Conservation (phyloP, 345 rosid species). For the Durio zibethinus region DNA sequence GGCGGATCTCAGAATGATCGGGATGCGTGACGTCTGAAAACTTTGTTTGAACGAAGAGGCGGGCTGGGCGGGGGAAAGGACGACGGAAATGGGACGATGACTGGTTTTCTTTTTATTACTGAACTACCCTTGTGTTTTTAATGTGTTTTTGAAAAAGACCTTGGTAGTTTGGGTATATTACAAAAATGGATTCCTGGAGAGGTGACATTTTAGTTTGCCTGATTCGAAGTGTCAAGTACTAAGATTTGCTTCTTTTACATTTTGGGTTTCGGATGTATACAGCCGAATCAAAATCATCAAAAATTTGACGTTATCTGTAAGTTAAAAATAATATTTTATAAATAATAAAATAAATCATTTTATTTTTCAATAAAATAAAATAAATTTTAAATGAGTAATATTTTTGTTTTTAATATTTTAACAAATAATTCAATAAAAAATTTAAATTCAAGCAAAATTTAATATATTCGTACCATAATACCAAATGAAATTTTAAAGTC, state of each 20-base stretch:
- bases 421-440: too few relatives aligned
- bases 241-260: background rate
- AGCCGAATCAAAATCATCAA: too few relatives aligned
- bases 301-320: too few relatives aligned
- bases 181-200: background rate
- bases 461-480: too few relatives aligned
- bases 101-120: background rate
- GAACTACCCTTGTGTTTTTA: background rate
- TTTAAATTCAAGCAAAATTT: too few relatives aligned
- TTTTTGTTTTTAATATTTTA: too few relatives aligned
- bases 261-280: too few relatives aligned
- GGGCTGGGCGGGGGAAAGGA: background rate
- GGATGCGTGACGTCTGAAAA: slow-evolving; percentile 7
- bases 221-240: background rate
- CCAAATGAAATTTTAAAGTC: too few relatives aligned
- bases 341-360: too few relatives aligned
- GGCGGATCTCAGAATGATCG: background rate
- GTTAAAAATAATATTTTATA: too few relatives aligned
- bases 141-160: background rate
- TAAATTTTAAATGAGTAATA: too few relatives aligned
- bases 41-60: background rate
- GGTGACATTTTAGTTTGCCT: background rate
- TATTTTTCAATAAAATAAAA: too few relatives aligned
- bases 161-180: background rate
- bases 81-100: background rate